Percentiles rank a stretch among this genome's conserved stretches.
phyloP scores from a whole-genome alignment of 2,329 filamentous ascomycete species.

The Botrytis tulipae region DNA sequence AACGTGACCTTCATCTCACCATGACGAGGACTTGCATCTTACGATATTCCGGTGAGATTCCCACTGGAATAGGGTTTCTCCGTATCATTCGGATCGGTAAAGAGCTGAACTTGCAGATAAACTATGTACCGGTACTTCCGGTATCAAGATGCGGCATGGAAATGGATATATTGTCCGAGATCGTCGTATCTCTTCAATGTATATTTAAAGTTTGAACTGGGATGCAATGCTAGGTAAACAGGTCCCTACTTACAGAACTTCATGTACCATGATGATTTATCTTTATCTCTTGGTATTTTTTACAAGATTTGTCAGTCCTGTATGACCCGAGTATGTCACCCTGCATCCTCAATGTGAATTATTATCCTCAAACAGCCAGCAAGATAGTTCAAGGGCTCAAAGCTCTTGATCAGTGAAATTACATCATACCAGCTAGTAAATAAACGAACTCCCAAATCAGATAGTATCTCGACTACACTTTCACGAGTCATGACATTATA shows the following conservation, averaged over 20 bases:
- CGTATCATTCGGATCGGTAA: not conserved
- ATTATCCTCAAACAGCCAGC: not conserved
- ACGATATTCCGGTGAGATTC: not conserved
- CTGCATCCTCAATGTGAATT: not conserved
- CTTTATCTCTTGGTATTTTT: not conserved
- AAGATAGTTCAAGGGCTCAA: not conserved
- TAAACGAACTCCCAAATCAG: not conserved
- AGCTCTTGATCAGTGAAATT: not conserved
- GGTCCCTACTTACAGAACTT: constrained; percentile 2
- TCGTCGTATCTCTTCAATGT: not conserved
- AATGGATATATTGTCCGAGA: not conserved
- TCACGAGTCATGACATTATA: constrained; percentile 2
- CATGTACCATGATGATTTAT: not conserved
- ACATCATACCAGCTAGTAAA: not conserved
- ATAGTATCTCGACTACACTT: not conserved
- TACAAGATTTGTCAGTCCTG: not conserved
- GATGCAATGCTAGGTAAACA: not conserved
- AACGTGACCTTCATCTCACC: not conserved
- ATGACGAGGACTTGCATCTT: not conserved
- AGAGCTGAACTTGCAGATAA: not conserved
- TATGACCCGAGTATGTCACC: not conserved
- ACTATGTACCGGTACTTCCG: not conserved
- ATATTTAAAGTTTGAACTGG: not conserved
- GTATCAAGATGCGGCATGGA: not conserved
- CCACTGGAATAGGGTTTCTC: not conserved